Evolutionary conservation across 345 rosid genomes (phyloP), one percentile per base, ranked within the genome.

Genomic region (Acer yangbiense): DNA sequence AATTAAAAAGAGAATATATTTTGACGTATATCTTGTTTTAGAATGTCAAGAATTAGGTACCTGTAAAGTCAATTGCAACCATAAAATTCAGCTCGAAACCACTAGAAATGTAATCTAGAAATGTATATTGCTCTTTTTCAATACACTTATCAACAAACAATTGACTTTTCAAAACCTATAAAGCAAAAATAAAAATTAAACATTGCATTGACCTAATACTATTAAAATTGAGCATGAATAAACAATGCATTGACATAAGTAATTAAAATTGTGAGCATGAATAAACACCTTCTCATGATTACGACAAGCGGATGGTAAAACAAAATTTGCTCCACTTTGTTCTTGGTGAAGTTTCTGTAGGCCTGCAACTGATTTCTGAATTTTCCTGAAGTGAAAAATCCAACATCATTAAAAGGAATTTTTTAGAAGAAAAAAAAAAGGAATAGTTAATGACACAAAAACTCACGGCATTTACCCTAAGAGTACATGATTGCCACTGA

Each of bases 11-110:
- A 9, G 0, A 43, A 25, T 32, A 60, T 62, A 21, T 61, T 32
- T 43, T 9, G 44, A 29, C 2, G n/a, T 63, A 12, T 14, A 72
- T 1, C 7, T 16, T 29, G 29, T 29, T n/a, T 7, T 17, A 76
- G 7, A 57, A 48, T 44, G 17, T 52, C 9, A 39, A 68, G 58
- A 65, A 69, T 69, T 71, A 76, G 13, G 72, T 71, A 91, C 98
- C 98, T 6, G 98, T 95, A 79, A 95, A 95, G 85, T 95, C 98
- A 64, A 93, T 84, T 43, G 98, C 98, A 78, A 95, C 97, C 97
- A 95, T 93, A 76, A 95, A 95, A 77, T 90, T 93, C 32, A 93
- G 89, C 82, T 95, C 89, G 14, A 91, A 93, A 27, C 98, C 98
- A 65, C 92, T 87, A 12, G 98, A 90, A 68, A 93, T 87, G 83